These are phyloP conservation scores for Anastatica hierochuntica DNA, from an alignment of 345 rosid species.

Conservation along the genomic window DNA sequence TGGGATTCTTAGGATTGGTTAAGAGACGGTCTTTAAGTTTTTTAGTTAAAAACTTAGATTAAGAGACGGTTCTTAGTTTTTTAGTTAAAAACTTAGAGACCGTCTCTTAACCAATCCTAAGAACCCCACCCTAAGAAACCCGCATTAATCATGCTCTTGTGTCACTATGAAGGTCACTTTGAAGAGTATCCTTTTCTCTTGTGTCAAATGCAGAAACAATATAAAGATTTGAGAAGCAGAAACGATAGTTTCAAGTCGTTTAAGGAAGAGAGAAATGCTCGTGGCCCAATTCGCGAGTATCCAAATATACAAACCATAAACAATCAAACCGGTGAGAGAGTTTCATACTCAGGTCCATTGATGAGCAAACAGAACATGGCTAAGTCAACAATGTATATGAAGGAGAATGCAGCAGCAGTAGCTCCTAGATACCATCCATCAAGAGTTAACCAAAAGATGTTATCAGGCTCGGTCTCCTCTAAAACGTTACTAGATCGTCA, in stretches of 20 bases:
- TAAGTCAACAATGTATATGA: constrained; percentile 4
- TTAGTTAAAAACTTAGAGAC: too few species aligned
- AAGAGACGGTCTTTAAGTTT: too few species aligned
- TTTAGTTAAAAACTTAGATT: too few species aligned
- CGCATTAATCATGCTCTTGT: too few species aligned
- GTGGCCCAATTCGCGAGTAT: constrained; percentile 8
- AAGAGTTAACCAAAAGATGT: constrained; percentile 4
- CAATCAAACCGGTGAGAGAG: constrained; percentile 13
- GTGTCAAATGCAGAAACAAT: constrained; percentile 21
- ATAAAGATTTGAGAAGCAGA: constrained; percentile 17
- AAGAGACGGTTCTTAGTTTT: too few species aligned
- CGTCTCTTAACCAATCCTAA: too few species aligned
- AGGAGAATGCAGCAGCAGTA: constrained; percentile 21
- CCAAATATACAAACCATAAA: background rate
- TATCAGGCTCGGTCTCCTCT: constrained; percentile 10
- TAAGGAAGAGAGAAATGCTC: constrained; percentile 16
- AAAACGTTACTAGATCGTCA: constrained; percentile 1
- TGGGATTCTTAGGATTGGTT: too few species aligned
- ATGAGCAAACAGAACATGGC: constrained; percentile 9
- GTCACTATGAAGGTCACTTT: background rate
- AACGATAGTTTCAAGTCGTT: constrained; percentile 17
- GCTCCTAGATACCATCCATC: constrained; percentile 13
- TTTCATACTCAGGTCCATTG: constrained; percentile 22
- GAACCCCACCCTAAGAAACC: too few species aligned
- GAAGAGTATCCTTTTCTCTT: background rate